Percentiles rank a stretch among this genome's conserved stretches.
phyloP scores from a whole-genome alignment of 2,329 filamentous ascomycete genomes.

The Rhynchosporium agropyri region DNA sequence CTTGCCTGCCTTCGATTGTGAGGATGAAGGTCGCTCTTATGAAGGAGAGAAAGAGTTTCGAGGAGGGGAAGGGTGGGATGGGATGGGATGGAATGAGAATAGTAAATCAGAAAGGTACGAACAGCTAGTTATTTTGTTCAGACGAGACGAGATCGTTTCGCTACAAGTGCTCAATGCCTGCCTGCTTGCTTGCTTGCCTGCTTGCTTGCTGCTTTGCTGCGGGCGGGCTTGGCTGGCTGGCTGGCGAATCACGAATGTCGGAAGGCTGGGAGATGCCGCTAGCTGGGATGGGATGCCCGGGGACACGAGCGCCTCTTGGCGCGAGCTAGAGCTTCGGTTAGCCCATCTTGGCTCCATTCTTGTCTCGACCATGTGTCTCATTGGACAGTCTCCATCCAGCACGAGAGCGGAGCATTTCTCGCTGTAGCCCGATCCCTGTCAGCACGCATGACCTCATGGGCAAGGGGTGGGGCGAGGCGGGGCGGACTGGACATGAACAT shows the following conservation, averaged over 20 bases:
- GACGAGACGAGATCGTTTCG: background rate
- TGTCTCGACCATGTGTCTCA: background rate
- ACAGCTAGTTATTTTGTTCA: constrained; percentile 2
- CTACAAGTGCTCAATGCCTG: background rate
- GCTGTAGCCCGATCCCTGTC: constrained; percentile 7
- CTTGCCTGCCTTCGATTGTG: too few relatives aligned
- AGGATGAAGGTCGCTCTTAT: too few relatives aligned
- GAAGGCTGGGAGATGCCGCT: constrained; percentile 11
- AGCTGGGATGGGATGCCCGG: constrained; percentile 1
- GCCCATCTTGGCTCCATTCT: background rate
- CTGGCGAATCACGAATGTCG: background rate
- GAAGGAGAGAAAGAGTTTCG: too few relatives aligned
- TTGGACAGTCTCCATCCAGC: background rate
- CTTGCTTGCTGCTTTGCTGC: background rate
- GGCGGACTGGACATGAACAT: constrained; percentile 1
- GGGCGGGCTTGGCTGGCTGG: background rate
- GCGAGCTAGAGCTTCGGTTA: constrained; percentile 10
- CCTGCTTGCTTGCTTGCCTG: background rate
- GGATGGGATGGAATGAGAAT: background rate
- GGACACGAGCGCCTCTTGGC: constrained; percentile 9
- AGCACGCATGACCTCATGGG: constrained; percentile 24
- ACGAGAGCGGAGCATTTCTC: background rate
- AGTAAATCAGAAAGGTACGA: background rate
- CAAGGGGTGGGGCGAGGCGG: background rate
- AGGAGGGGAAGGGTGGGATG: background rate